Evolutionary conservation across 192 early-diverging fungal genomes (phyloP).

Genomic region (Backusella tuberculispora): DNA sequence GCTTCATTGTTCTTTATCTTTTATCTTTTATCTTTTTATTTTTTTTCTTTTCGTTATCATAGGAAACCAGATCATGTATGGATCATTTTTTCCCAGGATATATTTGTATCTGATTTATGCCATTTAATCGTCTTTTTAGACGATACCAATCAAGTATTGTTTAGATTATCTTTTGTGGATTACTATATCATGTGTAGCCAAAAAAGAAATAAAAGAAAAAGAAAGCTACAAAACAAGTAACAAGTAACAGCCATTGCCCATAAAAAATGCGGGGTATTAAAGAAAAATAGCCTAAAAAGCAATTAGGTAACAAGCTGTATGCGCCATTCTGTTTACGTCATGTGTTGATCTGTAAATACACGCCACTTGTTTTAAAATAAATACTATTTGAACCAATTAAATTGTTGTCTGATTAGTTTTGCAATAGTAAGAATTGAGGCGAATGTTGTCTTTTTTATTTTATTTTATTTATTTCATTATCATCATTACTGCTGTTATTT

Average conservation of each 20-base stretch:
- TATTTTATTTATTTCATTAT: background rate
- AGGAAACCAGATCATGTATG: too few relatives aligned
- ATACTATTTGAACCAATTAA: background rate
- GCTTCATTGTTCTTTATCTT: too few relatives aligned
- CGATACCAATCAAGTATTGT: too few relatives aligned
- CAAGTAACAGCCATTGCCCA: background rate
- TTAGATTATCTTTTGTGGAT: too few relatives aligned
- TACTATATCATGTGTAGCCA: background rate
- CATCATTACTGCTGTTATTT: background rate
- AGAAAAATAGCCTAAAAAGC: background rate
- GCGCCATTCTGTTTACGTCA: background rate
- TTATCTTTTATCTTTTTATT: too few relatives aligned
- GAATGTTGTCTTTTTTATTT: background rate
- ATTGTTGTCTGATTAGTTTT: background rate
- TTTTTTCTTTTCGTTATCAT: too few relatives aligned
- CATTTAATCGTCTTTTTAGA: too few relatives aligned
- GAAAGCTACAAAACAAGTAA: background rate
- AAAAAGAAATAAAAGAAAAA: background rate
- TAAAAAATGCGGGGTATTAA: background rate
- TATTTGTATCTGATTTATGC: too few relatives aligned
- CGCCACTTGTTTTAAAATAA: conserved; percentile 10
- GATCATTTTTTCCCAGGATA: too few relatives aligned
- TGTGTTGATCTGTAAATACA: background rate
- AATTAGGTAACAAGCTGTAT: background rate
- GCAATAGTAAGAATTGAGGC: background rate